Percentiles rank a stretch among this genome's conserved stretches.
These are phyloP conservation scores for Canna indica DNA, from an alignment of 176 grass and related monocot species.

Conservation along the genomic window DNA sequence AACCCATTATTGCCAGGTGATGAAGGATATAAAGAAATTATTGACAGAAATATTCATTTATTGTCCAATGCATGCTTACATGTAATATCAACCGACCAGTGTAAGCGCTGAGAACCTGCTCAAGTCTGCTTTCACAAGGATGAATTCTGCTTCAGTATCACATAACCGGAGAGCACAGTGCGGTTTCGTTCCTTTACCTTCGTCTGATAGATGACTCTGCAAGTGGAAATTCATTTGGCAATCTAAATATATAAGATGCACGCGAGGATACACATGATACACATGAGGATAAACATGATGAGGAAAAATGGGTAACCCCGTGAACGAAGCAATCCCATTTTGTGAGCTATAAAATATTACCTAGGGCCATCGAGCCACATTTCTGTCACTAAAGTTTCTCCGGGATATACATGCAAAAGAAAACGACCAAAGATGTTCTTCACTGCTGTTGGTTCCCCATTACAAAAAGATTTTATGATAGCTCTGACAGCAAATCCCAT, in stretches of 20 bases:
- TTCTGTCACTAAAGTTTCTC: constrained; percentile 60
- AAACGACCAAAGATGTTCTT: constrained; percentile 70
- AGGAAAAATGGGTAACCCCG: too few relatives aligned
- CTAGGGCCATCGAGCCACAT: constrained; percentile 81
- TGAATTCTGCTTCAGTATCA: constrained; percentile 56
- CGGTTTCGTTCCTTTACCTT: constrained; percentile 75
- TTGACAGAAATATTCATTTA: too few relatives aligned
- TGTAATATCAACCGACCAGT: neutral
- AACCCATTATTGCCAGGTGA: too few relatives aligned
- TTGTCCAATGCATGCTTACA: too few relatives aligned
- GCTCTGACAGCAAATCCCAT: constrained; percentile 61
- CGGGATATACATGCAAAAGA: constrained; percentile 72
- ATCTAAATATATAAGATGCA: neutral
- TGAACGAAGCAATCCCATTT: too few relatives aligned
- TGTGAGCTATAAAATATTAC: constrained; percentile 27
- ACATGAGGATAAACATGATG: neutral
- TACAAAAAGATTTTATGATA: constrained; percentile 58
- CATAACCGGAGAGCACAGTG: constrained; percentile 68
- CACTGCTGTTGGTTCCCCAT: constrained; percentile 48
- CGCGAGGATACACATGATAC: neutral
- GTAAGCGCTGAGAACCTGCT: neutral
- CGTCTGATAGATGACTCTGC: constrained; percentile 64
- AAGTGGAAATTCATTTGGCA: constrained; percentile 12
- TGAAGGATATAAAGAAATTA: too few relatives aligned
- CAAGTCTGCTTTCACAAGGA: constrained; percentile 42